Conservation (phyloP, 805 yeast species). For the Pichia exigua region DNA sequence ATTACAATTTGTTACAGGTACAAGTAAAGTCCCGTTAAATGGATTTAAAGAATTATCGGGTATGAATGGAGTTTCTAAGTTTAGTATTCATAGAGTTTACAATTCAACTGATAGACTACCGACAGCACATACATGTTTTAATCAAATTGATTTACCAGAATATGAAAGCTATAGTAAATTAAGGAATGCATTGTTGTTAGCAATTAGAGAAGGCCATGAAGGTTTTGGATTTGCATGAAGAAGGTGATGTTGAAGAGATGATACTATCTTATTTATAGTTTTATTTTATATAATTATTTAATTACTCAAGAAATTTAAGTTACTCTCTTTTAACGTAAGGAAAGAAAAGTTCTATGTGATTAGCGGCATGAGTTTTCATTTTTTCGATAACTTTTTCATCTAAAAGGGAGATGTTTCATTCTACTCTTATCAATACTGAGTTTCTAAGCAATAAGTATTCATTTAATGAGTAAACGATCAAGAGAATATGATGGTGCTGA, state of each 20-base stretch:
- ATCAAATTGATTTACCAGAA: slow-evolving; percentile 89
- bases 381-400: neutral
- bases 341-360: neutral
- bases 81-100: slow-evolving; percentile 83
- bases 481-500: neutral
- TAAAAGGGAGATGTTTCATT: neutral
- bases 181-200: slow-evolving; percentile 70
- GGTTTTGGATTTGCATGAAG: slow-evolving; percentile 79
- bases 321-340: neutral
- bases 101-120: slow-evolving; percentile 84
- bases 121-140: slow-evolving; percentile 94
- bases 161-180: slow-evolving; percentile 84
- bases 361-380: too few relatives aligned
- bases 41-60: slow-evolving; percentile 91
- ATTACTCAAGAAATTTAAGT: neutral
- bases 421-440: too few relatives aligned
- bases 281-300: neutral
- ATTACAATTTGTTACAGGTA: slow-evolving; percentile 94
- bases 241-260: too few relatives aligned
- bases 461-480: neutral
- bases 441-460: too few relatives aligned
- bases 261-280: neutral
- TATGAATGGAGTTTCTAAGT: slow-evolving; percentile 76
- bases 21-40: slow-evolving; percentile 89
- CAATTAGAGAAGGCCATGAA: slow-evolving; percentile 91